Percentiles rank a stretch among this genome's conserved stretches.
Conservation (phyloP, 306 rosid species). For the Sesbania bispinosa region DNA sequence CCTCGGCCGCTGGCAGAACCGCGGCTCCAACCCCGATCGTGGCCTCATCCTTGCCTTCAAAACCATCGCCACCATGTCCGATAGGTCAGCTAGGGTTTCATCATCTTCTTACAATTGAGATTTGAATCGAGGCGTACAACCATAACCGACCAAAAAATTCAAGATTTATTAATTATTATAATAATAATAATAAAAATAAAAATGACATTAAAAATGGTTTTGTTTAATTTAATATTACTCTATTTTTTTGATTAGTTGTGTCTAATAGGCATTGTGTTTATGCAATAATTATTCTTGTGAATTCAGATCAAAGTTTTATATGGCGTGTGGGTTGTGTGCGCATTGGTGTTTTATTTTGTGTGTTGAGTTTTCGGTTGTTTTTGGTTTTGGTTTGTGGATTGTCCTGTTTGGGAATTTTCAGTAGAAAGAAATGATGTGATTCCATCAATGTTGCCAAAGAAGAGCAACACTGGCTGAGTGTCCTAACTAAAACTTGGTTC, state of each 20-base stretch:
- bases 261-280: no score
- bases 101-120: neutral
- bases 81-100: slow-evolving; percentile 47
- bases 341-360: neutral
- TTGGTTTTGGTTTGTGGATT: neutral
- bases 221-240: no score
- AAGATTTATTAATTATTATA: no score
- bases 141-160: no score
- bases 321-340: neutral
- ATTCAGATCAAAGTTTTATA: no score
- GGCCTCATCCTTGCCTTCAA: slow-evolving; percentile 82
- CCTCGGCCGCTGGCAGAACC: slow-evolving; percentile 96
- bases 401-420: neutral
- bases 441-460: neutral
- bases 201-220: no score
- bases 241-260: no score
- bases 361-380: neutral
- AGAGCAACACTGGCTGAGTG: no score
- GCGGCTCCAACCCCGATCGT: slow-evolving; percentile 93
- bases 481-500: neutral
- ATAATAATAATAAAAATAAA: no score
- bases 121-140: no score
- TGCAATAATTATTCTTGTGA: no score
- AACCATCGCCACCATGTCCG: slow-evolving; percentile 95
- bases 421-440: neutral